Evolutionary conservation across 176 grass and related monocot genomes (phyloP), one percentile per base, ranked within the genome.

Genomic region (Aegilops speltoides): DNA sequence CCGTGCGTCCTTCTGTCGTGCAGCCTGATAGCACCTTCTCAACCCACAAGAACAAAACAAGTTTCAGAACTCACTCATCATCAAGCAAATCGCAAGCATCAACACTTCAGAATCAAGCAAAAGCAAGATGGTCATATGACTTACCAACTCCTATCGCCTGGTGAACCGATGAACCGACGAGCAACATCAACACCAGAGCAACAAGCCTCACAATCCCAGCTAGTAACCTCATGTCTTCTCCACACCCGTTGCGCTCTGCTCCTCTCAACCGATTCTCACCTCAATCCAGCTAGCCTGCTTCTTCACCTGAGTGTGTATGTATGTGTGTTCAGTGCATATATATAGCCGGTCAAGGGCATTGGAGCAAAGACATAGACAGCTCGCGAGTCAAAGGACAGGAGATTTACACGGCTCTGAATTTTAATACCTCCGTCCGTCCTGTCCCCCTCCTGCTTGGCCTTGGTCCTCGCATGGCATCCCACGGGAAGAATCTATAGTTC

Each of bases 401-500:
- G 86, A 89, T 90, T 85, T 74, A 77, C 71, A 80, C 52, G 33
- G 56, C 50, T 68, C 28, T 81, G 56, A 89, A 83, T 94, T 93
- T 85, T 90, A 95, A 82, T 87, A 43, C 63, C 50, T 84, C 80
- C 77, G 4, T 84, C 84, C 77, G 5, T 91, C 77, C 62, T 92
- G 88, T 87, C 79, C 86, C 86, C 88, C 79, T 93, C 87, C 43
- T 3, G 3, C 40, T 41, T 41, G n/a, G 82, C 72, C 78, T 91
- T 62, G 78, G 82, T 75, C 74, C 82, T 74, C 86, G 87, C 69
- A 41, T 41, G 40, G 40, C 40, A 82, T 90, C 85, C 87, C 87
- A 93, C 67, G 86, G 84, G 67, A 93, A 96, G 94, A 96, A 89
- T 93, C 91, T 87, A 80, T 95, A 72, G 86, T 91, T 89, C 80